Base-by-base conservation (phyloP, 148 eudicot genomes). In the Polygonum aviculare region DNA sequence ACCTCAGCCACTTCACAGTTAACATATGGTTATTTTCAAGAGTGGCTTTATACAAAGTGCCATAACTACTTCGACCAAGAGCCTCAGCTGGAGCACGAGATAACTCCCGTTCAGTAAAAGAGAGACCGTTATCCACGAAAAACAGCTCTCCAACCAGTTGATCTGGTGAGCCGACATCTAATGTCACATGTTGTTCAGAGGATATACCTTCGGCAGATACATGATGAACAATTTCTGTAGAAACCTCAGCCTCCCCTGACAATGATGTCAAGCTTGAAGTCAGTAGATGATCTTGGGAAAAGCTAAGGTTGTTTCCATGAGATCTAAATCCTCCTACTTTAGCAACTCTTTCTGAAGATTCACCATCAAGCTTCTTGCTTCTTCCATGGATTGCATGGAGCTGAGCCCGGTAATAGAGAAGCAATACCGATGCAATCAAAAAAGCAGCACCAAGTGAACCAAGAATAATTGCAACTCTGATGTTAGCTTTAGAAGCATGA, bases 1-100 rank as follows among this genome's bases (percentile, higher is more conserved):
- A 94, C 74, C 97, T 86, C 83, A 95, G 79, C 98, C 98, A 95
- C 85, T 95, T 95, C 80, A 92, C 98, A 38, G 96, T 88, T 50
- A 94, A 82, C 90, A 94, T 83, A 77, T 83, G 93, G 79, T 90
- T 95, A 74, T 82, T 87, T 72, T 75, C 88, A 19, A 95, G 81
- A 63, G 98, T 92, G 55, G 98, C 98, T 84, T 95, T 95, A 82
- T 95, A 95, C 78, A 89, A 82, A 59, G 98, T 95, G 72, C 97
- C 96, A 82, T 94, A 91, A 81, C 87, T 94, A 76, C 98, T 94
- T 85, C 97, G 84, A 79, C 98, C 98, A 81, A 94, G 92, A 77
- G 91, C 97, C 83, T 94, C 97, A 48, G 98, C 98, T 48, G 94
- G 98, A 73, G 98, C 94, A 74, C 93, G 88, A 47, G 98, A 94